Evolutionary conservation across 163 green algal species (phyloP).

Genomic region (Coccomyxa subellipsoidea): DNA sequence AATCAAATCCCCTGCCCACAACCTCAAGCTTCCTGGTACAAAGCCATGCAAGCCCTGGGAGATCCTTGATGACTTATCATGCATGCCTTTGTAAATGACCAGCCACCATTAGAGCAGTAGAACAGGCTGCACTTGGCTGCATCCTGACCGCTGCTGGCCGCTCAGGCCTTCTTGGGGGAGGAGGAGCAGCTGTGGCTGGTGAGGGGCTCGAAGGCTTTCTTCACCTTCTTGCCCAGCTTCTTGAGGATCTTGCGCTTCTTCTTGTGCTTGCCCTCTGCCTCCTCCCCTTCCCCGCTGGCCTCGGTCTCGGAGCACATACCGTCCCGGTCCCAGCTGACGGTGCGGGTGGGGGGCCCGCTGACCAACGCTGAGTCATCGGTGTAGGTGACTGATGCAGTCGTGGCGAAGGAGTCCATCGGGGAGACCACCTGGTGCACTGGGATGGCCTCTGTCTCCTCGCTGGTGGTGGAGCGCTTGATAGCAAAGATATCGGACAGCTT

Average conservation of each 20-base stretch:
- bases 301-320: neutral
- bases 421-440: neutral
- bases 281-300: neutral
- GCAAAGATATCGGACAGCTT: neutral
- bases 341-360: neutral
- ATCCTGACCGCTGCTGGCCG: neutral
- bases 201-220: neutral
- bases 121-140: neutral
- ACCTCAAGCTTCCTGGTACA: no score
- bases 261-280: neutral
- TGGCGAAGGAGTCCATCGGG: neutral
- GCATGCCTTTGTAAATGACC: no score
- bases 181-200: neutral
- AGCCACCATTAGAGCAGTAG: no score
- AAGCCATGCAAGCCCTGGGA: no score
- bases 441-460: neutral
- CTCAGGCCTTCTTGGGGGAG: neutral
- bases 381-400: neutral
- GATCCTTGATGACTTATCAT: no score
- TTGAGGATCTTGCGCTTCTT: neutral
- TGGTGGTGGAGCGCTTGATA: neutral
- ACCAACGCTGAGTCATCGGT: neutral
- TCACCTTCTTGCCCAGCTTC: neutral
- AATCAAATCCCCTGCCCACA: no score
- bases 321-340: neutral